Conservation (phyloP, 768 basidiomycete species). For the Russula foetens region DNA sequence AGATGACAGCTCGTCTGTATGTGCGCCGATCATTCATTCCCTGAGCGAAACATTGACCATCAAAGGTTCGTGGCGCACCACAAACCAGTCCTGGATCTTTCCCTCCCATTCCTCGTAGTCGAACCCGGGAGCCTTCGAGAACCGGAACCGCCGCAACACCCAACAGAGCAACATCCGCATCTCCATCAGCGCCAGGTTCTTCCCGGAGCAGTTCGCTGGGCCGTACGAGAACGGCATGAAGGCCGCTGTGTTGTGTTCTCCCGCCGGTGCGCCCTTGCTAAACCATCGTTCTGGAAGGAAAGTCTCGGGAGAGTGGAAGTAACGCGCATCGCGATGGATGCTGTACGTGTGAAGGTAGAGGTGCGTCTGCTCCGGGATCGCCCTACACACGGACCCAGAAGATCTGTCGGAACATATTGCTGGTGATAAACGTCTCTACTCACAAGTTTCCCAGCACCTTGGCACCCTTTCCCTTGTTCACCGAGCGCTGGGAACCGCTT, state of each 20-base stretch:
- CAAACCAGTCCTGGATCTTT: constrained; percentile 3
- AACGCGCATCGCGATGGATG: constrained; percentile 12
- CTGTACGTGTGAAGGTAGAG: constrained; percentile 10
- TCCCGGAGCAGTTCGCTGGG: constrained; percentile 35
- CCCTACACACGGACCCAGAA: neutral
- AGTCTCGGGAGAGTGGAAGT: constrained; percentile 4
- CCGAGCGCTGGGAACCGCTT: constrained; percentile 38
- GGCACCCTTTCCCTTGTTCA: constrained; percentile 31
- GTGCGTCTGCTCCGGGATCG: constrained; percentile 13
- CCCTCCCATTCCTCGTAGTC: constrained; percentile 7
- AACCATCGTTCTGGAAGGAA: constrained; percentile 15
- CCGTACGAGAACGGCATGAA: constrained; percentile 39
- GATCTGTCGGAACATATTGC: no score
- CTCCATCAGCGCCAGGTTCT: constrained; percentile 35
- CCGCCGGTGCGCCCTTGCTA: neutral
- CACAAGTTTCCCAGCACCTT: neutral
- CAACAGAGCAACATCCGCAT: constrained; percentile 33
- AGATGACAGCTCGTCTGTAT: no score
- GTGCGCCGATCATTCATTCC: no score
- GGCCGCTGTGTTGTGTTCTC: constrained; percentile 26
- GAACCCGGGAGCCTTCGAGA: neutral
- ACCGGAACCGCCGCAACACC: constrained; percentile 32
- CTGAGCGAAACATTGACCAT: neutral
- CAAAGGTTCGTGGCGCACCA: constrained; percentile 4
- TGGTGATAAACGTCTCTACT: neutral